phyloP scores from a whole-genome alignment of 805 yeast species.

The Candida ficus region DNA sequence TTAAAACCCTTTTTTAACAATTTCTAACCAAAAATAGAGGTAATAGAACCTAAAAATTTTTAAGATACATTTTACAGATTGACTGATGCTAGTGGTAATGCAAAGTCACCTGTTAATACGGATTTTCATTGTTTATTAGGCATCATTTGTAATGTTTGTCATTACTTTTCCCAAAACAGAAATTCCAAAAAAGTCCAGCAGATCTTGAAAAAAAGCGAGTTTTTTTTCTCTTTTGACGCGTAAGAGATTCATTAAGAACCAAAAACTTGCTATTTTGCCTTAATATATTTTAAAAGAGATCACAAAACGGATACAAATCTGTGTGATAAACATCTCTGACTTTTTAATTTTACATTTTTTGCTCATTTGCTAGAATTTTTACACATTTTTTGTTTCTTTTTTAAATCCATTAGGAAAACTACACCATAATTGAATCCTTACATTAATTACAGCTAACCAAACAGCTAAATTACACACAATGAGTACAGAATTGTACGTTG shows the following conservation, averaged over 20 bases:
- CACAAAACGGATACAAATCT: too few relatives aligned
- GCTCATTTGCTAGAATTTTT: neutral
- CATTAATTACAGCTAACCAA: neutral
- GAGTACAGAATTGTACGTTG: conserved; percentile 14
- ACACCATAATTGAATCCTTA: neutral
- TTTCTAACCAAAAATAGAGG: too few relatives aligned
- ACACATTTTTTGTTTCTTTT: neutral
- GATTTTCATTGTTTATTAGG: neutral
- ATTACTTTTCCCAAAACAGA: conserved; percentile 6
- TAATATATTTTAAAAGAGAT: too few relatives aligned
- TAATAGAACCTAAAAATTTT: too few relatives aligned
- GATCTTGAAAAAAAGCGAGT: conserved; percentile 1
- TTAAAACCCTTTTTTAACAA: too few relatives aligned
- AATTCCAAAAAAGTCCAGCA: neutral
- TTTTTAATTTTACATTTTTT: neutral
- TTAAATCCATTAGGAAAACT: neutral
- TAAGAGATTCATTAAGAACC: neutral
- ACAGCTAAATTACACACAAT: too few relatives aligned
- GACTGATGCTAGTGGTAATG: too few relatives aligned
- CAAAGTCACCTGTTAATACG: neutral
- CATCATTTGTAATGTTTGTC: neutral
- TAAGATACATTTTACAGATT: too few relatives aligned
- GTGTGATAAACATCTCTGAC: too few relatives aligned
- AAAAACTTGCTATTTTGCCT: neutral
- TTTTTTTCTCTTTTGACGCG: conserved; percentile 1